These are phyloP conservation scores for Claviceps monticola DNA, from an alignment of 2,329 filamentous ascomycete species.

Conservation along the genomic window DNA sequence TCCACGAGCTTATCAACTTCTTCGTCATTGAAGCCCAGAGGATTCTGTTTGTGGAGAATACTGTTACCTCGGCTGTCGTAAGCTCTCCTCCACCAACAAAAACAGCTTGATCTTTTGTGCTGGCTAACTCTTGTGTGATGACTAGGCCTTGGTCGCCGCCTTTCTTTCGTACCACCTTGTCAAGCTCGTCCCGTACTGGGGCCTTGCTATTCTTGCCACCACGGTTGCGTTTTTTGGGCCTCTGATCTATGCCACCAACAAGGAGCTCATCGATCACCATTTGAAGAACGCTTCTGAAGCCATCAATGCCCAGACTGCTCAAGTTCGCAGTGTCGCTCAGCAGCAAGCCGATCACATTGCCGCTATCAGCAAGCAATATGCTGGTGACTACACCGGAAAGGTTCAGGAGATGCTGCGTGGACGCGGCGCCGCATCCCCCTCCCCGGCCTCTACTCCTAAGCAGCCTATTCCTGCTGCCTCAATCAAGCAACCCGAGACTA, in stretches of 20 bases:
- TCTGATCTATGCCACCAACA: constrained; percentile 51
- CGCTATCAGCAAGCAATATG: constrained; percentile 51
- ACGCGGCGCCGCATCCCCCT: constrained; percentile 28
- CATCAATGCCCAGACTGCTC: constrained; percentile 47
- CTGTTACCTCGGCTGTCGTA: constrained; percentile 45
- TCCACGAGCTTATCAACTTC: constrained; percentile 58
- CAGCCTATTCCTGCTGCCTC: constrained; percentile 16
- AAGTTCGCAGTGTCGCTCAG: constrained; percentile 46
- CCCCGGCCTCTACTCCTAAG: constrained; percentile 21
- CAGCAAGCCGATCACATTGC: constrained; percentile 52
- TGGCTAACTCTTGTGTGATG: background rate
- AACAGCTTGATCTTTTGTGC: constrained; percentile 3
- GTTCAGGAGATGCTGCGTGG: constrained; percentile 49
- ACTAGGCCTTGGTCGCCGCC: constrained; percentile 42
- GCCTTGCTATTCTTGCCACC: constrained; percentile 45
- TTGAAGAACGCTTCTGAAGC: constrained; percentile 43
- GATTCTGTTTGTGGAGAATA: constrained; percentile 54
- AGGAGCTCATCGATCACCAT: constrained; percentile 54
- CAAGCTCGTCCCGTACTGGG: constrained; percentile 59
- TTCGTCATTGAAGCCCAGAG: constrained; percentile 57
- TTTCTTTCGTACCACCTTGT: constrained; percentile 55
- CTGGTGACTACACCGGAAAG: constrained; percentile 54
- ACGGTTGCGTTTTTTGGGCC: constrained; percentile 48
- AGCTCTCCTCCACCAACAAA: constrained; percentile 17
- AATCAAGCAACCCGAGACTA: constrained; percentile 5